Base-by-base conservation (phyloP, 2,329 filamentous ascomycete genomes). In the Aspergillus nomiae region DNA sequence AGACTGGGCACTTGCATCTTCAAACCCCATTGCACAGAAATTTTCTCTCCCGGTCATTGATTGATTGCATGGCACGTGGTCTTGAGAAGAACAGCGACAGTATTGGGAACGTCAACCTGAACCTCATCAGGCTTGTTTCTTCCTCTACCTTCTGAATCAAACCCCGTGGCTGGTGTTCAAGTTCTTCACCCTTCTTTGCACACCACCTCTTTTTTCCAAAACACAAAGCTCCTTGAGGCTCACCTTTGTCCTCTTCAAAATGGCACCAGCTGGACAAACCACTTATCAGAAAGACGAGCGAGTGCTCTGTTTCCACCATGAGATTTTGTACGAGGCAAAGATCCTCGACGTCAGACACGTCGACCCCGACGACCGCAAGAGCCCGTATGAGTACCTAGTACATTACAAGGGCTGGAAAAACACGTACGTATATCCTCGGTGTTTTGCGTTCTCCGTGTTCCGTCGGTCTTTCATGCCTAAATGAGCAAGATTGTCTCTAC, bases 391-490 rank as follows among this genome's bases (percentile, higher is more conserved):
- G 76, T 99, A 96, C 82, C 91, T 92, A 74, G 91, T 99, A 60
- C 95, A 99, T 80, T 99, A 99, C 83, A 98, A 98, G 80, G 95
- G 95, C 74, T 99, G 95, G 95, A 99, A 99, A 84, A 94, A 94
- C 78, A 97, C 93, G 85, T 91, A 82, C 81, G 89, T 89, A 63
- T 63, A 30, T 36, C 66, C 62, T n/a, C 6, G 30, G 28, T 32
- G 48, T 51, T 36, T 34, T 65, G 66, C 58, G 57, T 36, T 21
- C 46, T 34, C 36, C 30, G 34, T 12, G 32, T n/a, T 38, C 19
- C 16, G 8, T 19, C 51, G 14, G 10, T 34, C 32, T 24, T 55
- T 38, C 32, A 38, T 55, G 11, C 21, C 9, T 14, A 38, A 8
- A n/a, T 28, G n/a, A 30, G 21, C 11, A n/a, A 32, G 10, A n/a